Conservation (phyloP, 331 rosid species). For the Telfairia occidentalis region DNA sequence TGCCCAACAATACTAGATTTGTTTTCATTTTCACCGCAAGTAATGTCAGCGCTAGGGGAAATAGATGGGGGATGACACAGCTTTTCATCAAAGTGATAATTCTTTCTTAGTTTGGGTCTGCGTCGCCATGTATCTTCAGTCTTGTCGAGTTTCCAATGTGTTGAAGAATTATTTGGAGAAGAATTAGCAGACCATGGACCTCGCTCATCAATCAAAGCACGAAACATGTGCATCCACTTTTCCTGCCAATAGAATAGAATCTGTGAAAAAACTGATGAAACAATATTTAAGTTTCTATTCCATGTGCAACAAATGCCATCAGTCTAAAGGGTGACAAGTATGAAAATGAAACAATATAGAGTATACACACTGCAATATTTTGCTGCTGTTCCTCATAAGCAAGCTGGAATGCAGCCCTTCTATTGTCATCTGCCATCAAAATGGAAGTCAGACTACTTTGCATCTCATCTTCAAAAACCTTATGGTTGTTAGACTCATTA, state of each 20-base stretch:
- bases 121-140: slow-evolving; percentile 85
- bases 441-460: slow-evolving; percentile 48
- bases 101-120: slow-evolving; percentile 71
- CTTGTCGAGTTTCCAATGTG: slow-evolving; percentile 95
- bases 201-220: slow-evolving; percentile 91
- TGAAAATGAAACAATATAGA: slow-evolving; percentile 14
- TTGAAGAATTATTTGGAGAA: slow-evolving; percentile 53
- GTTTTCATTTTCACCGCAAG: slow-evolving; percentile 40
- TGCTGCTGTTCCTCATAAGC: slow-evolving; percentile 81
- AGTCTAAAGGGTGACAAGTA: slow-evolving; percentile 10
- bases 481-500: slow-evolving; percentile 50
- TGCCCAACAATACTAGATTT: slow-evolving; percentile 57
- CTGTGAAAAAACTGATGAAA: slow-evolving; percentile 11
- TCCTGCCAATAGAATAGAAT: slow-evolving; percentile 46
- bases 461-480: slow-evolving; percentile 72
- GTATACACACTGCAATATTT: slow-evolving; percentile 64
- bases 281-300: neutral
- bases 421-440: slow-evolving; percentile 63
- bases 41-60: slow-evolving; percentile 27
- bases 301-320: slow-evolving; percentile 4
- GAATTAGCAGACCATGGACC: slow-evolving; percentile 97
- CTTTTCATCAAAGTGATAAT: slow-evolving; percentile 89
- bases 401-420: slow-evolving; percentile 83
- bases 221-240: slow-evolving; percentile 94
- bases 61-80: slow-evolving; percentile 58